A percentile compares a stretch with the other conserved stretches of the same genome.
Evolutionary conservation across 495 filamentous ascomycete species (phyloP).

Genomic region (Lepidopterella palustris): DNA sequence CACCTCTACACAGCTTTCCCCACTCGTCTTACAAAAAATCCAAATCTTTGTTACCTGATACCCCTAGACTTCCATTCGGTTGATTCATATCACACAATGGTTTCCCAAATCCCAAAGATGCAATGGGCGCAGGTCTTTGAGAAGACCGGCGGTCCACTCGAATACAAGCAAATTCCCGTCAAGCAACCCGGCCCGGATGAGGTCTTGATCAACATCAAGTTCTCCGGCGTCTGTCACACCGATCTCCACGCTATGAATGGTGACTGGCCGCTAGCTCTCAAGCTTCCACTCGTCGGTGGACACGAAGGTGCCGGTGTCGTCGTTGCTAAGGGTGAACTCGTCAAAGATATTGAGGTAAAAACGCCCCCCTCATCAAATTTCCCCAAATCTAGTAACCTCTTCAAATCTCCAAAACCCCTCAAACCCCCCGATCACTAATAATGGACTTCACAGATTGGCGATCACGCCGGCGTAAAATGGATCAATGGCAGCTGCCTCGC

Average conservation of each 20-base stretch:
- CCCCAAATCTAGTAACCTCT: background rate
- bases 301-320: conserved; percentile 85
- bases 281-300: conserved; percentile 84
- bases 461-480: conserved; percentile 86
- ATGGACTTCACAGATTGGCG: conserved; percentile 43
- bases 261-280: conserved; percentile 76
- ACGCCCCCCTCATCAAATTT: background rate
- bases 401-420: background rate
- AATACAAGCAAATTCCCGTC: conserved; percentile 80
- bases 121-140: conserved; percentile 89
- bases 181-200: conserved; percentile 75
- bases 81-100: conserved; percentile 19
- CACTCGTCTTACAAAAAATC: background rate
- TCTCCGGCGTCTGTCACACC: conserved; percentile 90
- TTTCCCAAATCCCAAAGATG: conserved; percentile 53
- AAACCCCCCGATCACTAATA: background rate
- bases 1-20: background rate
- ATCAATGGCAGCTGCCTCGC: conserved; percentile 73
- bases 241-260: conserved; percentile 73
- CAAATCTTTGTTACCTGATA: background rate
- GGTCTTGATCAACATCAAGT: conserved; percentile 86
- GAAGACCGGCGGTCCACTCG: conserved; percentile 61
- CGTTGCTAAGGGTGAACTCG: conserved; percentile 68
- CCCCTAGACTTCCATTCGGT: background rate
- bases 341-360: conserved; percentile 60